A percentile compares a stretch with the other conserved stretches of the same genome.
phyloP scores from a whole-genome alignment of 2,329 filamentous ascomycete genomes.

The Emmonsia crescens region DNA sequence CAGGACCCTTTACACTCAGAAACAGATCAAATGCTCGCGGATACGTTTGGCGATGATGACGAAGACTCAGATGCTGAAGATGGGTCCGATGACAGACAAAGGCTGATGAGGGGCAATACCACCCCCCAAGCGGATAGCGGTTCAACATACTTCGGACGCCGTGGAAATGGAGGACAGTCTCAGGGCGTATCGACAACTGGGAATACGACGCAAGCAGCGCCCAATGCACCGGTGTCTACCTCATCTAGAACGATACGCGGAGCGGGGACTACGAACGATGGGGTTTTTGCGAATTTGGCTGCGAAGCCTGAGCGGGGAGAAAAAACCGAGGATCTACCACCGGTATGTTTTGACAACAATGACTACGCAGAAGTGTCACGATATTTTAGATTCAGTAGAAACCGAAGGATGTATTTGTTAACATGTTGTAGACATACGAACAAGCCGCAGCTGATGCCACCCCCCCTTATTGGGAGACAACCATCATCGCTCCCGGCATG shows the following conservation, averaged over 20 bases:
- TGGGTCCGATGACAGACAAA: slow-evolving; percentile 70
- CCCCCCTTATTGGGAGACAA: slow-evolving; percentile 98
- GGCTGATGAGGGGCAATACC: slow-evolving; percentile 58
- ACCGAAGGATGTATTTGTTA: not conserved
- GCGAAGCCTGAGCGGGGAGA: slow-evolving; percentile 78
- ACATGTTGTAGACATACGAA: slow-evolving; percentile 67
- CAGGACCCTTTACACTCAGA: slow-evolving; percentile 41
- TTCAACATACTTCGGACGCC: slow-evolving; percentile 9
- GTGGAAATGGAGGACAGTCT: slow-evolving; percentile 13
- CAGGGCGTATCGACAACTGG: slow-evolving; percentile 35
- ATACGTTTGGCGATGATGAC: slow-evolving; percentile 80
- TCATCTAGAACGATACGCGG: slow-evolving; percentile 31
- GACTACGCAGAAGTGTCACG: not conserved
- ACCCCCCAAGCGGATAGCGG: not conserved
- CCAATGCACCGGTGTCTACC: slow-evolving; percentile 29
- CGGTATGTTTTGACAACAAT: slow-evolving; percentile 51
- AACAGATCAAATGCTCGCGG: slow-evolving; percentile 73
- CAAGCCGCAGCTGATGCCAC: slow-evolving; percentile 94
- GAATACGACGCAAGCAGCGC: slow-evolving; percentile 44
- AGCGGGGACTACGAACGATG: slow-evolving; percentile 55
- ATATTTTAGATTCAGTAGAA: not conserved
- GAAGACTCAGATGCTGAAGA: slow-evolving; percentile 61
- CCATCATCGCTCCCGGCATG: slow-evolving; percentile 84
- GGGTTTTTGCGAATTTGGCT: slow-evolving; percentile 89
- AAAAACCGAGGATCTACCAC: slow-evolving; percentile 81